Conservation (phyloP, 1,139 yeast genomes). For the Wickerhamomyces sp. region DNA sequence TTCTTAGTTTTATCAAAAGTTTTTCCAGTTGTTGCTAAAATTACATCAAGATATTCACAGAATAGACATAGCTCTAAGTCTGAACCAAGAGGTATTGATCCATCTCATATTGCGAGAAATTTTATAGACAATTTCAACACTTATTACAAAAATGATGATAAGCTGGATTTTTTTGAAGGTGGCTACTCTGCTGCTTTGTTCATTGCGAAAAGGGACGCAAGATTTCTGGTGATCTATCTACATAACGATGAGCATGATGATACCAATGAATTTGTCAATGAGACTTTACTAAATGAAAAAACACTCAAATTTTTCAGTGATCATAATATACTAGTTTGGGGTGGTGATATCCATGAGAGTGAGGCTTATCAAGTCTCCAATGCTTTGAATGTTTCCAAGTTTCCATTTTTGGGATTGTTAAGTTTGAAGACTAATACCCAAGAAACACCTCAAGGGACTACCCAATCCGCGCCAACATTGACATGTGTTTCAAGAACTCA, state of each 20-base stretch:
- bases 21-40: conserved; percentile 17
- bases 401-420: conserved; percentile 74
- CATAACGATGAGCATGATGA: conserved; percentile 73
- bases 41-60: conserved; percentile 18
- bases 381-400: conserved; percentile 64
- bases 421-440: conserved; percentile 51
- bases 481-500: conserved; percentile 63
- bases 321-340: conserved; percentile 70
- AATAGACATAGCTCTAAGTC: conserved; percentile 24
- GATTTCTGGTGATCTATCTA: conserved; percentile 68
- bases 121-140: conserved; percentile 36
- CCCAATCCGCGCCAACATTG: conserved; percentile 47
- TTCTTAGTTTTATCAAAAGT: conserved; percentile 13
- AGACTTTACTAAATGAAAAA: conserved; percentile 48
- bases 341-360: conserved; percentile 74
- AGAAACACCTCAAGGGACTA: conserved; percentile 58
- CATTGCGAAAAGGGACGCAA: conserved; percentile 59
- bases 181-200: conserved; percentile 74
- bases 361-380: conserved; percentile 86
- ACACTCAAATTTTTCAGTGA: conserved; percentile 46
- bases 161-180: conserved; percentile 50
- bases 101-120: conserved; percentile 35
- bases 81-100: conserved; percentile 31
- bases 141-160: conserved; percentile 21
- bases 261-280: conserved; percentile 47